Evolutionary conservation across 371 early-diverging fungal species (phyloP).

Genomic region (Sporodiniella umbellata): DNA sequence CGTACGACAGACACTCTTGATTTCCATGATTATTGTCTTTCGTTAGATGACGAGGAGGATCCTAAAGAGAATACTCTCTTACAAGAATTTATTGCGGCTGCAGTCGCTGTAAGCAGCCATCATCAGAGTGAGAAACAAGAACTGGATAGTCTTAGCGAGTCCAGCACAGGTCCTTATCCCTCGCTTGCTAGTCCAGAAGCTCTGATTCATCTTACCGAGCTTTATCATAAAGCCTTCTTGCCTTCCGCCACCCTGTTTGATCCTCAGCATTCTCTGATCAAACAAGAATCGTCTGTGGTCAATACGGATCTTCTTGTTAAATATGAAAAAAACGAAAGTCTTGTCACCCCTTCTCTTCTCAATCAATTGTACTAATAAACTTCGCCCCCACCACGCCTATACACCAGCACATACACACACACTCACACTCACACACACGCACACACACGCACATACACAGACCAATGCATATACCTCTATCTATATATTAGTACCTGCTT

Average conservation of each 20-base stretch:
- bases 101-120: no score
- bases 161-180: conserved; percentile 3
- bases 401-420: no score
- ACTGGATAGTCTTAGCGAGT: neutral
- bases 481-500: no score
- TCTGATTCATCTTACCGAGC: conserved; percentile 11
- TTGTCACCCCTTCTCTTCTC: conserved; percentile 10
- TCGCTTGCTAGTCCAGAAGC: conserved; percentile 21
- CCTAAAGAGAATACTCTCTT: conserved; percentile 5
- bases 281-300: neutral
- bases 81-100: conserved; percentile 12
- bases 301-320: conserved; percentile 11
- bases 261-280: neutral
- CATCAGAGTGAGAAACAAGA: neutral
- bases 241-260: conserved; percentile 1
- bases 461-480: no score
- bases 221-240: conserved; percentile 19
- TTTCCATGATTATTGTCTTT: conserved; percentile 45
- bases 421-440: no score
- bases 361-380: conserved; percentile 17
- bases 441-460: no score
- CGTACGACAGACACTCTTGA: conserved; percentile 45
- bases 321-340: conserved; percentile 13
- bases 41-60: conserved; percentile 24
- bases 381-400: no score